Percentiles rank a stretch among this genome's conserved stretches.
Evolutionary conservation across 2,329 filamentous ascomycete genomes (phyloP).

Genomic region (Balansia obtecta): DNA sequence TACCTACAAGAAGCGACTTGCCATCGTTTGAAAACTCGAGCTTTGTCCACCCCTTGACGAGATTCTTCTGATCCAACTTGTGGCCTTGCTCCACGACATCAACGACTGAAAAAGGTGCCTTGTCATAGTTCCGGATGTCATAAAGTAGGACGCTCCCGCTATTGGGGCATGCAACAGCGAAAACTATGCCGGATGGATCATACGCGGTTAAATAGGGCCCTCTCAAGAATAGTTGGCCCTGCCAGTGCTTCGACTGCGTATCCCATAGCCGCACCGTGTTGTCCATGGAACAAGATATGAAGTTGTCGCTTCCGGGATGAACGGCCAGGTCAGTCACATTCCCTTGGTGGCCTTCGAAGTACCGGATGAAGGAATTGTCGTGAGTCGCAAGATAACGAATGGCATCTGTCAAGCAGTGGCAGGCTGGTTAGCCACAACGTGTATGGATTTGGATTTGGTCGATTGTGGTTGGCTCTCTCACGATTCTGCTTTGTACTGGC

Average conservation of each 20-base stretch:
- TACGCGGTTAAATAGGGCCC: conserved; percentile 76
- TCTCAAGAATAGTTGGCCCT: conserved; percentile 69
- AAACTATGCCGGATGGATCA: conserved; percentile 84
- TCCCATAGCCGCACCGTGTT: conserved; percentile 91
- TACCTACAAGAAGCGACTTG: conserved; percentile 72
- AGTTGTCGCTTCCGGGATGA: conserved; percentile 78
- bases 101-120: conserved; percentile 76
- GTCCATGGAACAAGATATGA: conserved; percentile 84
- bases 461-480: conserved; percentile 24
- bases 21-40: conserved; percentile 96
- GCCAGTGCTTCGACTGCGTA: conserved; percentile 64
- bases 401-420: conserved; percentile 40
- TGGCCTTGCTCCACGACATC: conserved; percentile 54
- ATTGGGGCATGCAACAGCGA: conserved; percentile 74
- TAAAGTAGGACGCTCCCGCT: conserved; percentile 78
- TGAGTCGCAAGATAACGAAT: conserved; percentile 82
- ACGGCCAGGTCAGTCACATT: conserved; percentile 74
- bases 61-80: conserved; percentile 41
- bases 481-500: conserved; percentile 90
- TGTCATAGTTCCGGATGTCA: conserved; percentile 87
- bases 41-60: conserved; percentile 68
- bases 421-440: conserved; percentile 3
- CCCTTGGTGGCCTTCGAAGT: conserved; percentile 83
- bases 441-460: neutral
- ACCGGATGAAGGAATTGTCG: conserved; percentile 92